Conservation (phyloP, 108 stramenopile species). For the Mayamaea pseudoterrestris region DNA sequence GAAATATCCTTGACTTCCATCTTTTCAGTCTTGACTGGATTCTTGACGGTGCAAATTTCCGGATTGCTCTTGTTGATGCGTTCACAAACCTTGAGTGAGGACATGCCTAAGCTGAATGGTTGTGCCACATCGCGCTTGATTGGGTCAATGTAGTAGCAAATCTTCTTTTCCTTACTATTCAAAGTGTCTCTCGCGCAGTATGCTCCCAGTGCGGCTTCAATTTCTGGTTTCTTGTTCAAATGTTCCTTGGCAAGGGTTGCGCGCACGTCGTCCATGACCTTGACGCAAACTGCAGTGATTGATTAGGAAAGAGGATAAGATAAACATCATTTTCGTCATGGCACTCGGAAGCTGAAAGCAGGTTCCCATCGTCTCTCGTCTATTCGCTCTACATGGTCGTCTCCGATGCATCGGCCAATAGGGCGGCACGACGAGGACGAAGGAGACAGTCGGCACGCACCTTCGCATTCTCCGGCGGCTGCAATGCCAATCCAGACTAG, state of each 20-base stretch:
- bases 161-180: constrained; percentile 77
- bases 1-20: constrained; percentile 87
- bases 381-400: too few relatives aligned
- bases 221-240: constrained; percentile 50
- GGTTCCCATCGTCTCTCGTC: too few relatives aligned
- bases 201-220: constrained; percentile 63
- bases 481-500: not conserved
- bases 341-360: too few relatives aligned
- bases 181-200: constrained; percentile 54
- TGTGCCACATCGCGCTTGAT: constrained; percentile 94
- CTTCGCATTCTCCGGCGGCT: constrained; percentile 1
- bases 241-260: constrained; percentile 46
- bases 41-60: constrained; percentile 86
- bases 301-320: too few relatives aligned
- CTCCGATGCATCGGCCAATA: too few relatives aligned
- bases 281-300: constrained; percentile 80
- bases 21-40: constrained; percentile 91
- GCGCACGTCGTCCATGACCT: constrained; percentile 79
- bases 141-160: constrained; percentile 97
- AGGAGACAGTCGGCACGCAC: too few relatives aligned
- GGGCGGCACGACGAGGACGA: too few relatives aligned
- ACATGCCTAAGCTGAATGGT: constrained; percentile 89
- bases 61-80: constrained; percentile 80
- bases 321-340: not conserved
- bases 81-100: constrained; percentile 79